A percentile compares a stretch with the other conserved stretches of the same genome.
phyloP scores from a whole-genome alignment of 2,329 filamentous ascomycete genomes.

The Shiraia sp. region DNA sequence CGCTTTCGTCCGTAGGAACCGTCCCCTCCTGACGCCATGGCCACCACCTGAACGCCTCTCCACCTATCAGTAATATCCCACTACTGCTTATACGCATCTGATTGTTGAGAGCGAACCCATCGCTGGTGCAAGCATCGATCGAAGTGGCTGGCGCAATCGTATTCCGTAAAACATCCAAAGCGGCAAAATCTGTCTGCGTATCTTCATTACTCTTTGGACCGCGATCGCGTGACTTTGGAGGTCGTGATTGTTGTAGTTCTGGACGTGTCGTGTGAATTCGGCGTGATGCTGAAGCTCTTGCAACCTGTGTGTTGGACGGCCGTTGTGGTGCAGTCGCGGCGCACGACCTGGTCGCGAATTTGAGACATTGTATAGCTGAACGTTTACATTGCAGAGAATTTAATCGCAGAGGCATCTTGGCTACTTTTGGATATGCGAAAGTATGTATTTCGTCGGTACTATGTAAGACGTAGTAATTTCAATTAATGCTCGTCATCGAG shows the following conservation, averaged over 20 bases:
- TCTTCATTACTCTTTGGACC: conserved; percentile 64
- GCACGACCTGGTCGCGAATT: not conserved
- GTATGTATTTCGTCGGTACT: conserved; percentile 3
- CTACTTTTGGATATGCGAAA: conserved; percentile 3
- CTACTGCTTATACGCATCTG: conserved; percentile 70
- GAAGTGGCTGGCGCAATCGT: conserved; percentile 77
- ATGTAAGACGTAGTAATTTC: too few relatives aligned
- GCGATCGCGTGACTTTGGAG: conserved; percentile 58
- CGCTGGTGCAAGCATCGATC: conserved; percentile 77
- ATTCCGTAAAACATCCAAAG: conserved; percentile 77
- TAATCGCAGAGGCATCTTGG: too few relatives aligned
- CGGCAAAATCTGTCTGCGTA: conserved; percentile 72
- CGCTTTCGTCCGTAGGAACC: conserved; percentile 33
- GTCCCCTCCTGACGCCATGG: conserved; percentile 67
- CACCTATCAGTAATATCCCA: conserved; percentile 78
- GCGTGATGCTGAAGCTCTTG: conserved; percentile 4
- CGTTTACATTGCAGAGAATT: conserved; percentile 16
- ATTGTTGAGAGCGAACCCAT: conserved; percentile 87
- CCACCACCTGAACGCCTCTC: conserved; percentile 86
- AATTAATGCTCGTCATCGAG: too few relatives aligned
- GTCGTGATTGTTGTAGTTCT: conserved; percentile 24
- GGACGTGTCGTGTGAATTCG: conserved; percentile 26
- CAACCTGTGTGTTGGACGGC: not conserved
- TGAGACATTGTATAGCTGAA: conserved; percentile 8
- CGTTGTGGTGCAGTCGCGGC: conserved; percentile 5